Evolutionary conservation across 2,329 filamentous ascomycete genomes (phyloP).

Genomic region (Sarocladium oryzae): DNA sequence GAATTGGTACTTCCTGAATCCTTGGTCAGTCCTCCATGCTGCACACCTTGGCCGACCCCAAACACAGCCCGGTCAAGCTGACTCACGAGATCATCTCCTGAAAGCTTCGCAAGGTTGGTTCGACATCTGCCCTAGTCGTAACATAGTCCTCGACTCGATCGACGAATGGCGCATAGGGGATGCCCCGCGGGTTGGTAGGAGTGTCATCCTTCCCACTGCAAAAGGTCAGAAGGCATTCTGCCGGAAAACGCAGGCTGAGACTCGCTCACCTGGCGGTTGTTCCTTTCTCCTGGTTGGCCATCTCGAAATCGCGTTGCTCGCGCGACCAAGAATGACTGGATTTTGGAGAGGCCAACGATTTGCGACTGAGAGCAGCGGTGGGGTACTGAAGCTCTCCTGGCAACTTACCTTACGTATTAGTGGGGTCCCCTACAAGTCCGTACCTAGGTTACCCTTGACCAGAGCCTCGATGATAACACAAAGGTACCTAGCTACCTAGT

Average conservation of each 20-base stretch:
- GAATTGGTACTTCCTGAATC: slow-evolving; percentile 91
- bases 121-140: slow-evolving; percentile 69
- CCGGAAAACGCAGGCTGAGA: not conserved
- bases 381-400: not conserved
- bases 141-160: slow-evolving; percentile 88
- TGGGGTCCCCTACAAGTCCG: not conserved
- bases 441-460: not conserved
- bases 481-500: not conserved
- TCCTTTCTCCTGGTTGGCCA: slow-evolving; percentile 36
- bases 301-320: slow-evolving; percentile 14
- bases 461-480: too few species aligned
- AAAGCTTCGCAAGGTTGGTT: slow-evolving; percentile 73
- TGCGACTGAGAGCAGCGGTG: not conserved
- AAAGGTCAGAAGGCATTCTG: not conserved
- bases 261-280: slow-evolving; percentile 25
- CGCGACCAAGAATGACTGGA: not conserved
- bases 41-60: not conserved
- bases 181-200: slow-evolving; percentile 72
- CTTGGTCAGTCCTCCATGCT: not conserved
- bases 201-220: slow-evolving; percentile 38
- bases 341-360: slow-evolving; percentile 1
- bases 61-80: not conserved
- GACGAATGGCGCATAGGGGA: slow-evolving; percentile 78
- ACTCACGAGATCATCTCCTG: slow-evolving; percentile 89
- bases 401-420: not conserved